Percentiles rank a stretch among this genome's conserved stretches.
Evolutionary conservation across 805 yeast species (phyloP).

Genomic region (Alloascoidea hylecoeti): DNA sequence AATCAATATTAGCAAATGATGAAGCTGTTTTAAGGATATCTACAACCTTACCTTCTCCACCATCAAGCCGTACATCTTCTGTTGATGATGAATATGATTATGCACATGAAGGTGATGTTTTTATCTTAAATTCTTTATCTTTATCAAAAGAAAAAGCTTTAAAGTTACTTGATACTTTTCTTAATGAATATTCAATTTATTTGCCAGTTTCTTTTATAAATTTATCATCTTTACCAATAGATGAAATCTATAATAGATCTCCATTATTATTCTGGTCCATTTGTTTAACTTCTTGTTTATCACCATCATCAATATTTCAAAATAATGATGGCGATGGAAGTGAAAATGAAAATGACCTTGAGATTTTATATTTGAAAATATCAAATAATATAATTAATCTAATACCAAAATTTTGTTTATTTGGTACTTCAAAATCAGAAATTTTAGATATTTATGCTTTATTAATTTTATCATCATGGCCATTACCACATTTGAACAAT

Average conservation of each 20-base stretch:
- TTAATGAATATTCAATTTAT: conserved; percentile 53
- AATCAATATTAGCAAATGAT: neutral
- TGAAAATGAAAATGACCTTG: conserved; percentile 16
- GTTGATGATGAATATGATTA: too few relatives aligned
- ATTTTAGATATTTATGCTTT: conserved; percentile 88
- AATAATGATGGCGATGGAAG: too few relatives aligned
- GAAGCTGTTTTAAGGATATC: neutral
- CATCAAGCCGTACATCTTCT: neutral
- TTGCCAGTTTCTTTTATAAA: conserved; percentile 66
- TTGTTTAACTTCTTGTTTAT: conserved; percentile 69
- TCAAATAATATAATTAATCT: conserved; percentile 70
- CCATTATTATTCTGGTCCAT: conserved; percentile 86
- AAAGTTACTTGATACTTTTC: conserved; percentile 57
- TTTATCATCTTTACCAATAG: conserved; percentile 47
- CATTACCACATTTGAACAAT: conserved; percentile 82
- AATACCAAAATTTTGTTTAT: conserved; percentile 89
- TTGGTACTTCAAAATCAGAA: conserved; percentile 71
- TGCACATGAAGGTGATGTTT: neutral
- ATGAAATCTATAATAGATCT: conserved; percentile 69
- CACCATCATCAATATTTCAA: conserved; percentile 35
- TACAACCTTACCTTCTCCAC: neutral
- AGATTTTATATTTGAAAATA: conserved; percentile 56
- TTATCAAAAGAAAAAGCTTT: conserved; percentile 55
- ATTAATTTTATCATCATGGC: conserved; percentile 79
- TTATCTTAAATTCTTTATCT: conserved; percentile 10